Base-by-base conservation (phyloP, 202 grass and related monocot species). In the Hordeum pubiflorum region DNA sequence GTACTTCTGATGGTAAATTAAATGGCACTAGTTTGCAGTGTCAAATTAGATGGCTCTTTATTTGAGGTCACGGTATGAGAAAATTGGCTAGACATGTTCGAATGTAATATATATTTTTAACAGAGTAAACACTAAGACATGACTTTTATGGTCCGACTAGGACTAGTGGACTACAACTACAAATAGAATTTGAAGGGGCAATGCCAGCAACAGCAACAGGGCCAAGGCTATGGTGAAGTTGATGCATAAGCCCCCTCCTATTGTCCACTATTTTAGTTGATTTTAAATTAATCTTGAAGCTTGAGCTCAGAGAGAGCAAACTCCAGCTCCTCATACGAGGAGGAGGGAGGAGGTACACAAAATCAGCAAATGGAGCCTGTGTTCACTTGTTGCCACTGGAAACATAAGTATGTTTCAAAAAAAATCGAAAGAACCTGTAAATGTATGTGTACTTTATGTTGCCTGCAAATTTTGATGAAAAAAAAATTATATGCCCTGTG, bases 251-350 rank as follows among this genome's bases (percentile, higher is more conserved):
- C 10, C 31, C 26, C 37, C 46, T 60, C 27, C 29, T 13, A 52
- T 14, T 52, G 46, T 79, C 56, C 32, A 75, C n/a, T 75, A 69
- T 32, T 75, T 80, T 50, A 39, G 62, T 50, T 72, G 58, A 82
- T 6, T 33, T 70, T 27, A 57, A 72, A 13, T 36, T 72, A 59
- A 59, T 31, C 6, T 15, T 72, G 59, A 87, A 87, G 63, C 60
- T 75, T 75, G 39, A 75, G 15, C 23, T 40, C 59, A 74, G 59
- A 68, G 22, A 54, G 21, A 54, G 46, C 17, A 48, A 72, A 69
- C 10, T 29, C 21, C 20, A 75, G 65, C 32, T 43, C 8, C 43
- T 79, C 29, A 37, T 24, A 55, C 10, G 4, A 32, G 31, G 41
- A 50, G 46, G 18, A 52, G 66, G n/a, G 27, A 6, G 34, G 6